Evolutionary conservation across 2,329 filamentous ascomycete species (phyloP), one percentile per base, ranked within the genome.

Genomic region (Colletotrichum gloeosporioides): DNA sequence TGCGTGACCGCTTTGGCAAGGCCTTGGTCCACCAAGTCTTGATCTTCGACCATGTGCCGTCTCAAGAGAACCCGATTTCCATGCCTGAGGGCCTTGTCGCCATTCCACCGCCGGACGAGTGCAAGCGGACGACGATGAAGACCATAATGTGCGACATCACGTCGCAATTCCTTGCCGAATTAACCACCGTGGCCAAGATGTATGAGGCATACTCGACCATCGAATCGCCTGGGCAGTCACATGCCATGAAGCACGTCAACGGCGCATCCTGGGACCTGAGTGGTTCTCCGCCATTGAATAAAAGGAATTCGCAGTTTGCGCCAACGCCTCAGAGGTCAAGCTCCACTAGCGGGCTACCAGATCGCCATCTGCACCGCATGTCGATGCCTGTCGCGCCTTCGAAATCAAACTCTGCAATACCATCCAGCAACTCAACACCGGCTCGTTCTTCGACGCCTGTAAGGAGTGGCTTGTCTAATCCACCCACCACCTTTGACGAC

Each of bases 91-190:
- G 93, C 64, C 90, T 97, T 55, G 88, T 93, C 62, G 89, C 92
- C 53, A 91, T 98, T 31, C 96, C 95, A 18, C 91, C 93, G 0
- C 87, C 87, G 25, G 90, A 93, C 73, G 88, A 92, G 32, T 94
- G 93, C 62, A 95, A 93, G 81, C 90, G 92, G 65, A 97, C 95
- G 3, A 97, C 95, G 2, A 93, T 96, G 83, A 95, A 95, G 85
- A 95, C 94, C 0, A 89, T 95, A 80, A 93, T 96, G 91, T 95
- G 94, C 81, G 93, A 95, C 82, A 90, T 96, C 71, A 95, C 94
- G 5, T 93, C 94, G 15, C 82, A 95, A 69, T 84, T 96, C 63
- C 87, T 96, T 27, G 93, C 93, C 25, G 94, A 95, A 84, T 92
- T 96, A 90, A 94, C 93, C 34, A 92, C 91, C 2, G 88, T 95